These are phyloP conservation scores for Pseudopyricularia cyperi DNA, from an alignment of 2,329 filamentous ascomycete genomes.

Conservation along the genomic window DNA sequence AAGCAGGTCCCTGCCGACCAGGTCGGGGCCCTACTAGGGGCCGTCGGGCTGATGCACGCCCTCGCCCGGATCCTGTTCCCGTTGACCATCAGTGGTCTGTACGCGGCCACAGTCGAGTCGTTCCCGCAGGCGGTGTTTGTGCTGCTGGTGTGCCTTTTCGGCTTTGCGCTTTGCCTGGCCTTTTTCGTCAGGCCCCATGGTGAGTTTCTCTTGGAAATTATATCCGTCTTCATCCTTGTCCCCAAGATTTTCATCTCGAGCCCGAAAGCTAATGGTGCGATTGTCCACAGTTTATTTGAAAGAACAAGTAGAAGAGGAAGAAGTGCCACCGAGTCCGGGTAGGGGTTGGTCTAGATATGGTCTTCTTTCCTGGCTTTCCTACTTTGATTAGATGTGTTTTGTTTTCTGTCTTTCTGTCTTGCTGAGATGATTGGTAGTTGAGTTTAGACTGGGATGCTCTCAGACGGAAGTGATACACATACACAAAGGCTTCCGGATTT, in stretches of 20 bases:
- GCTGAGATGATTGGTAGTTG: neutral
- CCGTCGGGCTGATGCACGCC: slow-evolving; percentile 74
- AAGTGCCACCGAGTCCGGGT: too few species aligned
- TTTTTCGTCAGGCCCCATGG: slow-evolving; percentile 62
- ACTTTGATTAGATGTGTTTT: too few species aligned
- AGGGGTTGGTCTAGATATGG: too few species aligned
- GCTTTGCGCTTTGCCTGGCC: slow-evolving; percentile 48
- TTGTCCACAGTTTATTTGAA: too few species aligned
- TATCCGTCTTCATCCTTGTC: neutral
- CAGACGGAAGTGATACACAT: neutral
- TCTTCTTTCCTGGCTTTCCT: too few species aligned
- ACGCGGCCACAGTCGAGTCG: slow-evolving; percentile 63
- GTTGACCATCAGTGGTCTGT: slow-evolving; percentile 74
- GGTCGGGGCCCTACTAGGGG: slow-evolving; percentile 79
- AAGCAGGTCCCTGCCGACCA: slow-evolving; percentile 79
- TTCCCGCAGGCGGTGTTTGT: slow-evolving; percentile 80
- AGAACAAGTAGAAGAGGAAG: too few species aligned
- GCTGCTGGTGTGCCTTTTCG: slow-evolving; percentile 55
- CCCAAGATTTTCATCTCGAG: too few species aligned
- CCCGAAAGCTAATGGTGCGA: too few species aligned
- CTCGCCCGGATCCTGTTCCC: slow-evolving; percentile 69
- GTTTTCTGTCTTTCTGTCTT: too few species aligned
- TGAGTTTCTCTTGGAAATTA: slow-evolving; percentile 30
- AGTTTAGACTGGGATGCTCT: neutral
- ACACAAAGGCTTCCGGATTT: neutral